Conservation (phyloP, 805 yeast genomes). For the Lipomyces kockii region DNA sequence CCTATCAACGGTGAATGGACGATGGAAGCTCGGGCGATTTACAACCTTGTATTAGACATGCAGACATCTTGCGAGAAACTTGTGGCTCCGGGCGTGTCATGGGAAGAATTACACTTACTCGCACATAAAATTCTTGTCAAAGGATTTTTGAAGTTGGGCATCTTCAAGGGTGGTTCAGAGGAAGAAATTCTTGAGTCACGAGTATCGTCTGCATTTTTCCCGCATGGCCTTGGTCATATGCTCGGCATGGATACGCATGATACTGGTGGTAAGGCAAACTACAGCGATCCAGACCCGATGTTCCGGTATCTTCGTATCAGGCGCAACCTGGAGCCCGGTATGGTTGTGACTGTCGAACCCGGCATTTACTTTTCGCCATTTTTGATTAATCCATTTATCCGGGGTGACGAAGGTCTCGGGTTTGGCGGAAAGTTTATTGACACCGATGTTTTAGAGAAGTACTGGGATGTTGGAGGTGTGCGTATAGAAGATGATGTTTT, state of each 20-base stretch:
- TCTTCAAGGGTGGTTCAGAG: constrained; percentile 57
- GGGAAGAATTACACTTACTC: constrained; percentile 83
- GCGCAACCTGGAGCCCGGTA: constrained; percentile 68
- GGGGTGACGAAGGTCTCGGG: constrained; percentile 46
- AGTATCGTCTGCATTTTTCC: constrained; percentile 80
- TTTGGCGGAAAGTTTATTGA: constrained; percentile 63
- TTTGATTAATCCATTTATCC: constrained; percentile 66
- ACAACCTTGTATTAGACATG: constrained; percentile 81
- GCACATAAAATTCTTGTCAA: constrained; percentile 80
- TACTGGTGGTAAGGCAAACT: constrained; percentile 87
- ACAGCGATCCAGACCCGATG: constrained; percentile 79
- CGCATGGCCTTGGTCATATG: constrained; percentile 95
- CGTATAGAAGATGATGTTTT: constrained; percentile 93
- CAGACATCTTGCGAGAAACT: constrained; percentile 70
- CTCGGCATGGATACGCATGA: constrained; percentile 97
- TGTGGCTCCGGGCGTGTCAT: constrained; percentile 78
- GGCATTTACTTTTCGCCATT: constrained; percentile 90
- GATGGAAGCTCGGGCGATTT: constrained; percentile 80
- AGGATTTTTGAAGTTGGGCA: constrained; percentile 72
- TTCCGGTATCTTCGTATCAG: constrained; percentile 80
- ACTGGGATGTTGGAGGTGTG: constrained; percentile 94
- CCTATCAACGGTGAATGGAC: constrained; percentile 92
- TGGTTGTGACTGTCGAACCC: constrained; percentile 95
- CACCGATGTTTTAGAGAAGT: constrained; percentile 67
- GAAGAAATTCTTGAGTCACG: constrained; percentile 73